Evolutionary conservation across 306 rosid species (phyloP).

Genomic region (Dryas drummondii): DNA sequence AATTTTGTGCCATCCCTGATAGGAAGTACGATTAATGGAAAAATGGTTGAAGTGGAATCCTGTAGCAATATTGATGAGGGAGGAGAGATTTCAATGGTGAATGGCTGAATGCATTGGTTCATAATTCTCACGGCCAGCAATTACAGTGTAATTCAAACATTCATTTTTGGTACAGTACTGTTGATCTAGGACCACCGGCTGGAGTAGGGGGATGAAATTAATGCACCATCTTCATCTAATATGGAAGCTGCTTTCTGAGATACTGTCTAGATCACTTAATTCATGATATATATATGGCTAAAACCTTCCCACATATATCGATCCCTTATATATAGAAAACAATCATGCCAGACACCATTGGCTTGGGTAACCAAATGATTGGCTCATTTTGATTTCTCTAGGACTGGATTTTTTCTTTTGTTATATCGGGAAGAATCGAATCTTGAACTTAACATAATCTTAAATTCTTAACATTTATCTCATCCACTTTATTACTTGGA

Average conservation of each 20-base stretch:
- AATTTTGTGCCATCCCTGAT: slow-evolving; percentile 53
- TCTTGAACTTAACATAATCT: too few species aligned
- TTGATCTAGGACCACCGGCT: neutral
- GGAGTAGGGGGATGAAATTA: neutral
- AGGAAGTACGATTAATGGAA: slow-evolving; percentile 41
- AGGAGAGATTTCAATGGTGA: slow-evolving; percentile 43
- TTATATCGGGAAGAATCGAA: too few species aligned
- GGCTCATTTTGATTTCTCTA: too few species aligned
- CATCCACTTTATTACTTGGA: too few species aligned
- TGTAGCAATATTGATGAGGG: slow-evolving; percentile 47
- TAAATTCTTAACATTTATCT: too few species aligned
- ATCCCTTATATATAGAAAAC: too few species aligned
- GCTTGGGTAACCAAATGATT: too few species aligned
- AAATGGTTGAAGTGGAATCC: slow-evolving; percentile 35
- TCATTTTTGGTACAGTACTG: neutral
- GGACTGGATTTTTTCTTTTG: too few species aligned
- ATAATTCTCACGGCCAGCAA: slow-evolving; percentile 36
- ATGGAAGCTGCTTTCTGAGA: neutral
- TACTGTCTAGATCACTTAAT: too few species aligned
- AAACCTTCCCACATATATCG: too few species aligned
- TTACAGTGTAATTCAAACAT: slow-evolving; percentile 45
- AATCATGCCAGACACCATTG: too few species aligned
- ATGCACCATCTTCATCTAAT: neutral
- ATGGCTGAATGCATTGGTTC: slow-evolving; percentile 57
- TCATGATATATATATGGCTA: too few species aligned